Percentiles rank a stretch among this genome's conserved stretches.
Conservation (phyloP, 139 green algal genomes). For the Closterium sp. region DNA sequence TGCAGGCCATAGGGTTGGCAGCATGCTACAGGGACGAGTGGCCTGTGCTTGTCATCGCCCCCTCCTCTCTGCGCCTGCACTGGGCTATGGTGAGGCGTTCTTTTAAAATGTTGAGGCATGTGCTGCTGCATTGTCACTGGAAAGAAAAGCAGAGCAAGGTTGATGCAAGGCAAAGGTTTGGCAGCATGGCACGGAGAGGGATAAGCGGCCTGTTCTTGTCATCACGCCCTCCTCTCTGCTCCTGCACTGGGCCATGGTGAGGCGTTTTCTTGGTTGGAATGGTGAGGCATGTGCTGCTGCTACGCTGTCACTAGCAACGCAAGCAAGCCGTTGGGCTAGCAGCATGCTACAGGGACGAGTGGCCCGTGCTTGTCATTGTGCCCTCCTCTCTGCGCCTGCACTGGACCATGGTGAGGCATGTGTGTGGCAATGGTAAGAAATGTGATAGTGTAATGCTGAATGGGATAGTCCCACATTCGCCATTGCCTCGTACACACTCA, state of each 20-base stretch:
- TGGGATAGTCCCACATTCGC: no score
- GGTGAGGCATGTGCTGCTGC: neutral
- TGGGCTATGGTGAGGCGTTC: slow-evolving; percentile 22
- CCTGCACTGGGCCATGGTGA: neutral
- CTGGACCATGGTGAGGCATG: slow-evolving; percentile 39
- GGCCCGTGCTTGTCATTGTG: slow-evolving; percentile 47
- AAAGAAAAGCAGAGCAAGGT: neutral
- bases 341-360: slow-evolving; percentile 37
- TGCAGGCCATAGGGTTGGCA: slow-evolving; percentile 49
- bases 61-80: slow-evolving; percentile 27
- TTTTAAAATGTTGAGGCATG: neutral
- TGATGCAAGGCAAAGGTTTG: neutral
- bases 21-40: slow-evolving; percentile 34
- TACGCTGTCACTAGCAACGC: neutral
- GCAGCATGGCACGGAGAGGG: neutral
- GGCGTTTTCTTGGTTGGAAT: no score
- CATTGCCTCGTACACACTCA: no score
- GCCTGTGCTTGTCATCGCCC: slow-evolving; percentile 40
- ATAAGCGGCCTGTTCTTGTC: neutral
- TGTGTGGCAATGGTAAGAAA: no score
- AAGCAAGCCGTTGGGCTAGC: slow-evolving; percentile 39
- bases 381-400: slow-evolving; percentile 41
- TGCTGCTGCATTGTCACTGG: neutral
- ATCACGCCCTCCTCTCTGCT: neutral
- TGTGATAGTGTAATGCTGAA: no score